phyloP scores from a whole-genome alignment of 345 rosid species.

The Draba incana region DNA sequence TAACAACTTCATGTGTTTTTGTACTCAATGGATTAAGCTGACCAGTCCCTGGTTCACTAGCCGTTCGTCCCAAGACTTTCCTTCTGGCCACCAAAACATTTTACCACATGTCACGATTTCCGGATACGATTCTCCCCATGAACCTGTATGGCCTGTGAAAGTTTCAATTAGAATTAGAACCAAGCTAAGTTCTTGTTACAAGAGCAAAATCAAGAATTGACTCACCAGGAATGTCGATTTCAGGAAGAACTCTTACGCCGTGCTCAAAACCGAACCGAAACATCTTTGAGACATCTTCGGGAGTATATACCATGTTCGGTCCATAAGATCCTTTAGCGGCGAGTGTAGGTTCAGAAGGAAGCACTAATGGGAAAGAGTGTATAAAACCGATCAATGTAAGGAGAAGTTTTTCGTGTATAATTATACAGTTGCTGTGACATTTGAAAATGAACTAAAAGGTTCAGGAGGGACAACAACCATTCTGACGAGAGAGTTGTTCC shows the following conservation, averaged over 20 bases:
- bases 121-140: slow-evolving; percentile 86
- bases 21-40: slow-evolving; percentile 82
- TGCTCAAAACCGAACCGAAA: slow-evolving; percentile 72
- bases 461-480: slow-evolving; percentile 65
- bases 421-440: slow-evolving; percentile 63
- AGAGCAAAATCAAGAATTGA: slow-evolving; percentile 4
- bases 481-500: slow-evolving; percentile 58
- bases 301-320: slow-evolving; percentile 59
- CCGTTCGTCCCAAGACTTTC: slow-evolving; percentile 54
- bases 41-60: slow-evolving; percentile 86
- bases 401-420: slow-evolving; percentile 6
- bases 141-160: slow-evolving; percentile 67
- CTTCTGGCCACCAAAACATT: slow-evolving; percentile 89
- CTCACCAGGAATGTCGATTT: slow-evolving; percentile 87
- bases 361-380: background rate
- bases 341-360: background rate
- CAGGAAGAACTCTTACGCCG: slow-evolving; percentile 82
- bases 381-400: background rate
- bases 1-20: slow-evolving; percentile 67
- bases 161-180: slow-evolving; percentile 6
- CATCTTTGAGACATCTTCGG: slow-evolving; percentile 54
- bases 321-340: slow-evolving; percentile 67
- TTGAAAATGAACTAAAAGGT: slow-evolving; percentile 56
- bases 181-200: slow-evolving; percentile 10
- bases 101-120: slow-evolving; percentile 80